Evolutionary conservation across 208 protist species (phyloP), one percentile per base, ranked within the genome.

Genomic region (Crithidia thermophila): DNA sequence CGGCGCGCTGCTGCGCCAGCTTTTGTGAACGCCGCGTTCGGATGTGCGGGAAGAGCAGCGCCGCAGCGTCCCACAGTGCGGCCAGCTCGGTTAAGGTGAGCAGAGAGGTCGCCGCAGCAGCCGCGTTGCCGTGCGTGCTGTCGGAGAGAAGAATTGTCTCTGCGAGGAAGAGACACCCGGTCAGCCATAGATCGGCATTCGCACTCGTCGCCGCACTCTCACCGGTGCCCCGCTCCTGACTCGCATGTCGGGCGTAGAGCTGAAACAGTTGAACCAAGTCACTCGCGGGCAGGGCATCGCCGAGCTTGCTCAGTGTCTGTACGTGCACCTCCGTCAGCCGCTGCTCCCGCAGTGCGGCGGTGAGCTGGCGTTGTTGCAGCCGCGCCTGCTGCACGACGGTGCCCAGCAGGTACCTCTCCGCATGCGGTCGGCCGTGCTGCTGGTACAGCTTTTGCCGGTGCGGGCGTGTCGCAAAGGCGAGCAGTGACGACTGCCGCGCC

Each of bases 301-400:
- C 75, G 6, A 91, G 67, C 11, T 55, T 27, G 18, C 70, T 43
- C 28, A 90, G 51, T 47, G 20, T 49, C 42, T 65, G 71, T 20
- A 76, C 42, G 53, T 84, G 84, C 16, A 45, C 61, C 25, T 77
- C 75, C 31, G 68, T 72, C 20, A 89, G 31, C 34, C 84, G 69
- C 30, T 77, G 72, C 25, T 70, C 62, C 1, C 84, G 89, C 52
- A 94, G 84, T 14, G 84, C 85, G 31, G 77, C 77, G 16, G 75
- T 61, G 31, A 95, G 81, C 75, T 82, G 79, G 10, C 90, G 84
- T 50, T 91, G 87, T 55, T 91, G 75, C 53, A 95, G 72, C 27
- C 90, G 82, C 14, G 79, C 75, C 20, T 81, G 85, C 72, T 88
- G 78, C 14, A 85, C 72, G 50, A 85, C 75, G 14, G 77, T 92